These are phyloP conservation scores for Nigrospora oryzae DNA, from an alignment of 2,329 filamentous ascomycete genomes.

Conservation along the genomic window DNA sequence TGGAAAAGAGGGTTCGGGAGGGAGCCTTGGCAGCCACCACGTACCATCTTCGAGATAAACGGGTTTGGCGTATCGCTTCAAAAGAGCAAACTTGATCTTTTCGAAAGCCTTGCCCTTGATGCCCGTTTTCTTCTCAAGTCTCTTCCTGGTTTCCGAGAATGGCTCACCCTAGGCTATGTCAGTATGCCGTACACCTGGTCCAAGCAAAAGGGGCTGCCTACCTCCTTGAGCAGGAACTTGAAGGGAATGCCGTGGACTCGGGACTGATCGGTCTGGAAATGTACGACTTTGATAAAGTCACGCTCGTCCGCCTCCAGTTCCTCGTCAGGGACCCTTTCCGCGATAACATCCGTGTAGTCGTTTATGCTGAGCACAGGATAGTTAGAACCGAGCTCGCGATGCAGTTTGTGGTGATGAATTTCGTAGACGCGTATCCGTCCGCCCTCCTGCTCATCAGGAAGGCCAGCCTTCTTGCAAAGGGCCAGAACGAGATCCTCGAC, in stretches of 20 bases:
- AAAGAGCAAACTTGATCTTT: constrained; percentile 91
- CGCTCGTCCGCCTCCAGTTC: constrained; percentile 49
- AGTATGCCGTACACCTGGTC: background rate
- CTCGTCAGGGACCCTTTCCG: constrained; percentile 71
- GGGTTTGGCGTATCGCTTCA: constrained; percentile 32
- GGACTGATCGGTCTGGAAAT: constrained; percentile 83
- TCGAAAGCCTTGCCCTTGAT: constrained; percentile 98
- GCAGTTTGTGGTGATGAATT: constrained; percentile 72
- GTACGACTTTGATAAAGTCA: constrained; percentile 71
- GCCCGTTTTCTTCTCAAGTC: constrained; percentile 84
- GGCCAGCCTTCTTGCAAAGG: constrained; percentile 70
- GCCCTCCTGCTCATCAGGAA: constrained; percentile 64
- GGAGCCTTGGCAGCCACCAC: constrained; percentile 16
- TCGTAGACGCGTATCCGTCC: constrained; percentile 76
- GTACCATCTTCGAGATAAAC: constrained; percentile 78
- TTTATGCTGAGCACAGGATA: constrained; percentile 74
- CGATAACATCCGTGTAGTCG: constrained; percentile 76
- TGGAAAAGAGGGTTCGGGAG: background rate
- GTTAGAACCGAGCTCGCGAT: constrained; percentile 64
- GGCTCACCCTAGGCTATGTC: constrained; percentile 55
- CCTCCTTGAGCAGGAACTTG: constrained; percentile 76
- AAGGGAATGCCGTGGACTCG: constrained; percentile 87
- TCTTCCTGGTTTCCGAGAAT: constrained; percentile 88
- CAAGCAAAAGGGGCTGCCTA: constrained; percentile 29
- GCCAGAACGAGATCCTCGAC: constrained; percentile 70